Base-by-base conservation (phyloP, 169 alveolate species). In the Eimeria tenella region DNA sequence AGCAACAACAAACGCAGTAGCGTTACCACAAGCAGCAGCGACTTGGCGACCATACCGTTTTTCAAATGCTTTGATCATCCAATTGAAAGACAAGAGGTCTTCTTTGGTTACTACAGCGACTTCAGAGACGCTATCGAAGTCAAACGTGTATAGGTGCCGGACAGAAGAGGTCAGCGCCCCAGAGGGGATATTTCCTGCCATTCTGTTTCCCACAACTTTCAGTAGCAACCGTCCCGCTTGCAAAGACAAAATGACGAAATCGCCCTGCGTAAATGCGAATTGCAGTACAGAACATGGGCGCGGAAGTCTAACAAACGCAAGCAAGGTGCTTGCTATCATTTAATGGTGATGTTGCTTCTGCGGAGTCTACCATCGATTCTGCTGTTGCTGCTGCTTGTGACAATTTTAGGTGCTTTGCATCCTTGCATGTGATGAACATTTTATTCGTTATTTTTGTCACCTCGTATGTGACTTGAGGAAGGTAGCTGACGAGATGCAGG, bases 401-500 rank as follows among this genome's bases (percentile, higher is more conserved):
- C 19, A 17, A 0, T 11, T 10, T 3, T 10, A 17, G 68, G 68
- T 56, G 68, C 19, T 11, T 10, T 31, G 42, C 42, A 31, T 31
- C 42, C 42, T 31, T 31, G 42, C 42, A 31, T 31, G 42, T 31
- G 42, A 31, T 31, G 42, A 31, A 15, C 3, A 1, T 19, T 15
- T 15, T 1, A 19, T 60, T 31, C 42, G 42, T 31, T 31, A 31
- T 31, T 31, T 31, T 15, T 1, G 92, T 9, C 58, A 82, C 95
- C 93, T 93, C 95, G 52, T 93, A 93, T 8, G 95, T 93, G 50
- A 68, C 93, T n/a, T 82, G 93, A 8, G 95, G 95, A 11, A 84
- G 62, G 52, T 63, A 93, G 90, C 25, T 81, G 73, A 56, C 93
- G 87, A 81, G 56, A 13, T 82, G 91, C n/a, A 93, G 50, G 5